Percentiles rank a stretch among this genome's conserved stretches.
Evolutionary conservation across 2,329 filamentous ascomycete genomes (phyloP).

Genomic region (Aureobasidium sp.): DNA sequence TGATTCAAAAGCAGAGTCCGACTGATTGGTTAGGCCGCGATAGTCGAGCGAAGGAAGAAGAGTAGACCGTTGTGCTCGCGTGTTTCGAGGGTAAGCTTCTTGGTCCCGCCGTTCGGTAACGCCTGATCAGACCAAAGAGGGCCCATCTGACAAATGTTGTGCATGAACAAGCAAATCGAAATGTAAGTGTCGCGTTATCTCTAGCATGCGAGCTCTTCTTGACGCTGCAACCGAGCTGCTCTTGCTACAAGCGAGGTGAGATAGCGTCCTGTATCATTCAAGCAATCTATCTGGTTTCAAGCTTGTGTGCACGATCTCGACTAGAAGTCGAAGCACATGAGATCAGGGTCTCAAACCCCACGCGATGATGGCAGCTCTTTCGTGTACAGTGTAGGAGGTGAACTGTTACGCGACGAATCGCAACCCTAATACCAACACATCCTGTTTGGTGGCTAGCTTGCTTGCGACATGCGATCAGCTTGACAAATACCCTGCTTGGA

Average conservation of each 20-base stretch:
- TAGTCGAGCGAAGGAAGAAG: neutral
- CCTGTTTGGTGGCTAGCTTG: neutral
- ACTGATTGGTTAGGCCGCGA: neutral
- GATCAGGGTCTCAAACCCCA: constrained; percentile 3
- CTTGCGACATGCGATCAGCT: neutral
- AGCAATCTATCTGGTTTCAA: constrained; percentile 7
- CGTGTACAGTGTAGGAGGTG: neutral
- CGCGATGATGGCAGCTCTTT: neutral
- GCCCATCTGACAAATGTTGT: constrained; percentile 12
- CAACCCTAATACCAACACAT: neutral
- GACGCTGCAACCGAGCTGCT: neutral
- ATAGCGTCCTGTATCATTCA: neutral
- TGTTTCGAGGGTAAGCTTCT: constrained; percentile 6
- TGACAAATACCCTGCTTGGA: constrained; percentile 1
- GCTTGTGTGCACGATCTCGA: constrained; percentile 1
- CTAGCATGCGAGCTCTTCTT: neutral
- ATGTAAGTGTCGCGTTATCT: neutral
- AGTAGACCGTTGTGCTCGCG: neutral
- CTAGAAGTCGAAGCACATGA: constrained; percentile 1
- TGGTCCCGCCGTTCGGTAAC: neutral
- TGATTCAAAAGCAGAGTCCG: neutral
- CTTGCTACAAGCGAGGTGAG: constrained; percentile 4
- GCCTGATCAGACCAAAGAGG: neutral
- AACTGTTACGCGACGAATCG: neutral
- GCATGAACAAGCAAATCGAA: constrained; percentile 8